Evolutionary conservation across 805 yeast species (phyloP).

Genomic region (Hanseniaspora lachancei): DNA sequence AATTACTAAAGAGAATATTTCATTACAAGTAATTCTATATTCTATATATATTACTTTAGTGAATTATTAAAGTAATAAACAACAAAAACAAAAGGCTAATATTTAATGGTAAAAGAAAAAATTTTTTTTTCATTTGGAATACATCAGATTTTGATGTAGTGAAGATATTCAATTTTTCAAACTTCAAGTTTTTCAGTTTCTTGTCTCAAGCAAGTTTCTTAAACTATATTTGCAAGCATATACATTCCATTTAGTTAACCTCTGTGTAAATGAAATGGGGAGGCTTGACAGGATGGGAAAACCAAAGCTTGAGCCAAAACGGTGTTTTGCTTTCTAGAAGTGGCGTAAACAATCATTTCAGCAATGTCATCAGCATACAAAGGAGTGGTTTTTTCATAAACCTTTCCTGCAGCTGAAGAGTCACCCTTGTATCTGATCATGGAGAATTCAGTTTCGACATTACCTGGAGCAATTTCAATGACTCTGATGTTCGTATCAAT

Average conservation of each 20-base stretch:
- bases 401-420: conserved; percentile 37
- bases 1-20: conserved; percentile 3
- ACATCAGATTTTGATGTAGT: too few species aligned
- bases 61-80: neutral
- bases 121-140: neutral
- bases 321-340: conserved; percentile 44
- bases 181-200: too few species aligned
- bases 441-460: conserved; percentile 57
- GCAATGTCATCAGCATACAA: conserved; percentile 48
- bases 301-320: conserved; percentile 65
- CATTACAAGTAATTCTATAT: neutral
- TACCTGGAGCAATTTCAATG: conserved; percentile 56
- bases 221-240: too few species aligned
- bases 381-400: conserved; percentile 44
- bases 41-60: neutral
- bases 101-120: neutral
- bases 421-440: conserved; percentile 50
- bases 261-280: conserved; percentile 49
- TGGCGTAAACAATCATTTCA: conserved; percentile 44
- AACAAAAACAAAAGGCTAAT: neutral
- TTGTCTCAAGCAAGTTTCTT: neutral
- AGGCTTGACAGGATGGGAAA: conserved; percentile 77
- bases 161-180: too few species aligned
- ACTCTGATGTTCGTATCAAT: conserved; percentile 56
- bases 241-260: conserved; percentile 20